A percentile compares a stretch with the other conserved stretches of the same genome.
Conservation (phyloP, 345 rosid genomes). For the Eucalyptus microcorys region DNA sequence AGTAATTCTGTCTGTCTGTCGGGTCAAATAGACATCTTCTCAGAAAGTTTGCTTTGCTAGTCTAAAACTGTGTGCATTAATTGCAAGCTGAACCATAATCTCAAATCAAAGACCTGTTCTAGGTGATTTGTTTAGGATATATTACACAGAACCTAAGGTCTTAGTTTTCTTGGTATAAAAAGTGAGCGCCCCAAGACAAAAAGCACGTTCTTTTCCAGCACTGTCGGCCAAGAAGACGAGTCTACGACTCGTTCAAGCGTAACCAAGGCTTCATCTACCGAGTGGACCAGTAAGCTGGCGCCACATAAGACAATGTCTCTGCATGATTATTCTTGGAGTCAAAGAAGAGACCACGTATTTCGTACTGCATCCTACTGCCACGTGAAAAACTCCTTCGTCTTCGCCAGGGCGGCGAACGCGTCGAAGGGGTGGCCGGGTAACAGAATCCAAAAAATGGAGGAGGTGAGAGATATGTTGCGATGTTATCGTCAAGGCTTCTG, state of each 20-base stretch:
- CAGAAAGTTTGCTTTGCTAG: neutral
- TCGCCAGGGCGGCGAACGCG: neutral
- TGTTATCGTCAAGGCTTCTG: neutral
- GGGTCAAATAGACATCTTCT: neutral
- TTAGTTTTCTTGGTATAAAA: neutral
- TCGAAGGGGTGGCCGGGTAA: neutral
- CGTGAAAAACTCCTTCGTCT: neutral
- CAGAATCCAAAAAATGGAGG: neutral
- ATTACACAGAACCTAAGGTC: neutral
- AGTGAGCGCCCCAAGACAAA: neutral
- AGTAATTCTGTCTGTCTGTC: neutral
- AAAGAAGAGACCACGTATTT: neutral
- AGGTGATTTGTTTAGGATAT: neutral
- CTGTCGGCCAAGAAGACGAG: neutral
- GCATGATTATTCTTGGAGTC: neutral
- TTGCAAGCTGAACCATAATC: neutral
- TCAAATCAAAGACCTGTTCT: neutral
- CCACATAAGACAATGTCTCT: neutral
- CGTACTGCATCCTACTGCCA: neutral
- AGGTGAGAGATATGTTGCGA: neutral
- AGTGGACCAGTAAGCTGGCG: neutral
- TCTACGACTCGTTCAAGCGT: neutral
- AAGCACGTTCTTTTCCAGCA: neutral
- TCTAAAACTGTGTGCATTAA: neutral
- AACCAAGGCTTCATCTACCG: neutral